Conservation (phyloP, 768 basidiomycete genomes). For the Chlorophyllum brunneum region DNA sequence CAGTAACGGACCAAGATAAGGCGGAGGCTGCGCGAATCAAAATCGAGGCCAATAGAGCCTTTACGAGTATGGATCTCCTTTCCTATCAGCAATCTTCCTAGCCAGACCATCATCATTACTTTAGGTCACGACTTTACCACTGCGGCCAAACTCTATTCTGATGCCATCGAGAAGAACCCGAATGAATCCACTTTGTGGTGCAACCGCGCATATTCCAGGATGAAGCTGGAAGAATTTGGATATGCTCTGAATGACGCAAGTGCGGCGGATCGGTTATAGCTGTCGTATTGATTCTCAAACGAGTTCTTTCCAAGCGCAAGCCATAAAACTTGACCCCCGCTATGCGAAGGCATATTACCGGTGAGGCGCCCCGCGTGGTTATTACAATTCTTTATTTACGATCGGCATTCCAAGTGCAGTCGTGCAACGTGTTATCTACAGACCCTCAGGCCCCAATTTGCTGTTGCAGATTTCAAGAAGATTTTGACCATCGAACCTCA, state of each 20-base stretch:
- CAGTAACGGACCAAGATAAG: conserved; percentile 67
- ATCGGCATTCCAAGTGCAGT: conserved; percentile 31
- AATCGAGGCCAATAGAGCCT: conserved; percentile 85
- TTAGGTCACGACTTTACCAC: conserved; percentile 69
- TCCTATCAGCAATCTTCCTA: conserved; percentile 2
- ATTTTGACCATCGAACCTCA: conserved; percentile 80
- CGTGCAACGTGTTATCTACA: conserved; percentile 91
- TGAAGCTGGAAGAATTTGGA: conserved; percentile 91
- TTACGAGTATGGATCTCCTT: conserved; percentile 48
- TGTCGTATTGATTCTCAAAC: conserved; percentile 3
- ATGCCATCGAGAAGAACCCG: conserved; percentile 86
- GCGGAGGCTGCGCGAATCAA: conserved; percentile 71
- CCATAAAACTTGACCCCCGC: conserved; percentile 82
- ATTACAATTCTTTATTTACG: not conserved
- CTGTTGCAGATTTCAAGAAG: conserved; percentile 85
- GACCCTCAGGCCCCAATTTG: conserved; percentile 81
- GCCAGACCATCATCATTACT: not conserved
- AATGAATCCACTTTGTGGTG: conserved; percentile 88
- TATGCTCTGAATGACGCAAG: conserved; percentile 87
- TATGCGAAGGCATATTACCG: conserved; percentile 91
- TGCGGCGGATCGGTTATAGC: conserved; percentile 35
- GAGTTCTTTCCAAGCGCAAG: conserved; percentile 50
- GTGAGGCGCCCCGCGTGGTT: conserved; percentile 32
- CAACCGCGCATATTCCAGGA: conserved; percentile 89
- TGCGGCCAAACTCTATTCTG: conserved; percentile 76